Evolutionary conservation across 345 rosid genomes (phyloP), one percentile per base, ranked within the genome.

Genomic region (Lepidium didymum): DNA sequence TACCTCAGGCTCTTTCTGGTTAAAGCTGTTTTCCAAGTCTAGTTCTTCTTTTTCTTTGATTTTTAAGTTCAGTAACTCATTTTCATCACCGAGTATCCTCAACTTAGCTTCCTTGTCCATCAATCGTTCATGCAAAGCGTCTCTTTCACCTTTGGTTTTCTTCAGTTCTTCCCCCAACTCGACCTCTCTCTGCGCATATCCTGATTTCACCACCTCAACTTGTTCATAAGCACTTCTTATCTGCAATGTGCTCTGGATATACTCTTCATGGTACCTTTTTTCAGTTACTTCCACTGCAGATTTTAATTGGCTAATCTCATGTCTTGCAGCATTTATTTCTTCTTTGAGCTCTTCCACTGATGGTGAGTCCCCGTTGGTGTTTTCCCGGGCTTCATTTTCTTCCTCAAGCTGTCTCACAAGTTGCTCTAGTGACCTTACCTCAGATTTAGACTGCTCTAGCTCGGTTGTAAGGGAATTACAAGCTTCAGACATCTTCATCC

Each of bases 161-260:
- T 80, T 75, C 52, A 88, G 46, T 60, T 86, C 92, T 27, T 81
- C 83, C 29, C 77, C 89, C 53, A 88, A 55, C 64, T 70, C 82
- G 3, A 80, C 75, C 72, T 83, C 88, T 79, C 81, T 87, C 68
- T 87, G 77, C 10, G 73, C 74, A 16, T 82, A 81, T 47, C 85
- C 90, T 0, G 78, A 75, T 62, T 87, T 88, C 1, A 76, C 69
- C 40, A 8, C 68, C 59, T 94, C 97, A 0, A 80, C 80, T 77
- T 89, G 86, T 70, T 94, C 97, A 56, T 83, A 90, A 64, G 95
- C 96, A 62, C 80, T 81, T 81, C 92, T 73, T 29, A 91, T 91
- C 78, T 91, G 97, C 78, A 94, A 64, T 4, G 91, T 86, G 83
- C 97, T 88, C 29, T 74, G 94, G 31, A 93, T 86, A 62, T 88